A percentile compares a stretch with the other conserved stretches of the same genome.
Conservation (phyloP, 257 asterid species). For the Capsicum chinense region DNA sequence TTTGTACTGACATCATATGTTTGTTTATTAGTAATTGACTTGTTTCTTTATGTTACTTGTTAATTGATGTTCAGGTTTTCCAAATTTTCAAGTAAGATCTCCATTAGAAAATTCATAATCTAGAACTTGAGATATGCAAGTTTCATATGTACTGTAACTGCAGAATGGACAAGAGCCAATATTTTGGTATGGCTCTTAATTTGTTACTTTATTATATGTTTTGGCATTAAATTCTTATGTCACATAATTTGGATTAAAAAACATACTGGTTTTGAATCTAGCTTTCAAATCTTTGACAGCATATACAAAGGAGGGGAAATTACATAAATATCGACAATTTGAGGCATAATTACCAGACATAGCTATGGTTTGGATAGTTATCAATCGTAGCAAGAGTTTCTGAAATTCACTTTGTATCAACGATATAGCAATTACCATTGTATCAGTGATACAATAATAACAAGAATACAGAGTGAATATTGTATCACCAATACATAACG, state of each 20-base stretch:
- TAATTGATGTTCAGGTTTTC: neutral
- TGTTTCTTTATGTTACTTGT: neutral
- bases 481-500: no score
- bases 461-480: no score
- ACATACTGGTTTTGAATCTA: neutral
- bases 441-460: no score
- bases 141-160: neutral
- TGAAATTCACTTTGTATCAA: no score
- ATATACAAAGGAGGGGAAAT: no score
- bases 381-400: no score
- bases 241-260: neutral
- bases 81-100: neutral
- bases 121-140: neutral
- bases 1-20: conserved; percentile 24
- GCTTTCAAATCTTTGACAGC: neutral
- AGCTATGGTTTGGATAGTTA: no score
- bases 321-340: no score
- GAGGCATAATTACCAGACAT: no score
- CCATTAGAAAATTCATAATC: neutral
- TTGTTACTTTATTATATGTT: neutral
- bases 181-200: neutral
- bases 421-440: no score
- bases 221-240: neutral
- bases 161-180: conserved; percentile 5
- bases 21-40: conserved; percentile 26